phyloP scores from a whole-genome alignment of 352 stramenopile genomes.

The Thalassiosira exigua region DNA sequence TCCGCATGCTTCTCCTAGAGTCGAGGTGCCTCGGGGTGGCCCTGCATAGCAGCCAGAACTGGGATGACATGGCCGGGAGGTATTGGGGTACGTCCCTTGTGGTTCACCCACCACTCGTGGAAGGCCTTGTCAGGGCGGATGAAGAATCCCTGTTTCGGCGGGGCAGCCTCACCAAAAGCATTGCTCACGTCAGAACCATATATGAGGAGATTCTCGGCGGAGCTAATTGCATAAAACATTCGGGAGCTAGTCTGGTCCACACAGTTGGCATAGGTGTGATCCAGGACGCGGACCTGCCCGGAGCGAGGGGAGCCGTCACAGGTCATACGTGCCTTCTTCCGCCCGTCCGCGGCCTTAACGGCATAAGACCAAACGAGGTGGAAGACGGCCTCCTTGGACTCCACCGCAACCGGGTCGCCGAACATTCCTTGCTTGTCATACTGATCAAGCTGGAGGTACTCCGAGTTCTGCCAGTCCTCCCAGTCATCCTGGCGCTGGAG shows the following conservation, averaged over 20 bases:
- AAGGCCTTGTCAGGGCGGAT: background rate
- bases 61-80: conserved; percentile 21
- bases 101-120: background rate
- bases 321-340: conserved; percentile 30
- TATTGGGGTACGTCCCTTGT: background rate
- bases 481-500: conserved; percentile 41
- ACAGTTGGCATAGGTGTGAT: conserved; percentile 46
- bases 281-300: conserved; percentile 27
- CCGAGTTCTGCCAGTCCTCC: conserved; percentile 43
- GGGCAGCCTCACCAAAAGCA: conserved; percentile 46
- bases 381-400: conserved; percentile 8
- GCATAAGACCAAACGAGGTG: conserved; percentile 36
- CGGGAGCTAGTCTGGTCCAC: conserved; percentile 45
- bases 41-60: conserved; percentile 41
- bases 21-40: conserved; percentile 49
- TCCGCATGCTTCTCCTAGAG: conserved; percentile 55
- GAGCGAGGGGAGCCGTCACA: conserved; percentile 47
- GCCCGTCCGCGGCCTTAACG: conserved; percentile 26
- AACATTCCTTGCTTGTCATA: conserved; percentile 60
- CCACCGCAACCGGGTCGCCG: conserved; percentile 19
- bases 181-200: conserved; percentile 53
- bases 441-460: conserved; percentile 53
- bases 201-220: conserved; percentile 21
- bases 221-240: conserved; percentile 47
- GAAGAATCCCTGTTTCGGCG: conserved; percentile 42